These are phyloP conservation scores for Yueomyces sinensis DNA, from an alignment of 805 yeast genomes.

Conservation along the genomic window DNA sequence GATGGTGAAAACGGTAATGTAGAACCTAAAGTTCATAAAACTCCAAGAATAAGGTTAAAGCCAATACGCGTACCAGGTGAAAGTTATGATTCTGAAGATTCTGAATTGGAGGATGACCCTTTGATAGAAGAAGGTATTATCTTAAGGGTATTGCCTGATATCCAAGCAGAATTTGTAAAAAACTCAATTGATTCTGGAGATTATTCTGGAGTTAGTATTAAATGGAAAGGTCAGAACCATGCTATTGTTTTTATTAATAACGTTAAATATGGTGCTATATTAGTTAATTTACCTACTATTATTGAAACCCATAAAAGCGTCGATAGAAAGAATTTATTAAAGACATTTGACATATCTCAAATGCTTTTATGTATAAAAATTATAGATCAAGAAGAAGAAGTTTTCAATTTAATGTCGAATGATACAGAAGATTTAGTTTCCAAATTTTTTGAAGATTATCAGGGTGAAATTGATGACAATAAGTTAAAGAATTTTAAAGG, in stretches of 20 bases:
- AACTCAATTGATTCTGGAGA: constrained; percentile 71
- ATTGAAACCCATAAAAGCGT: constrained; percentile 80
- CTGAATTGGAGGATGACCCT: constrained; percentile 92
- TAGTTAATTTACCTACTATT: constrained; percentile 82
- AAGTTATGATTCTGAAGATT: constrained; percentile 94
- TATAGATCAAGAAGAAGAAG: constrained; percentile 34
- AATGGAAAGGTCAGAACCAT: constrained; percentile 71
- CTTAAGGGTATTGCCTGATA: constrained; percentile 50
- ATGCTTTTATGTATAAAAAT: constrained; percentile 62
- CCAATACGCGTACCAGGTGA: constrained; percentile 74
- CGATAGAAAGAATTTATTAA: constrained; percentile 74
- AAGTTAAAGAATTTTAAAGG: constrained; percentile 14
- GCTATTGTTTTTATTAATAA: constrained; percentile 68
- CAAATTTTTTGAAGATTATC: constrained; percentile 18
- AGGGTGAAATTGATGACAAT: constrained; percentile 17
- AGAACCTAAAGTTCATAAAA: constrained; percentile 16
- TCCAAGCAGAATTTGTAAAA: constrained; percentile 47
- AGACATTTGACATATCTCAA: constrained; percentile 76
- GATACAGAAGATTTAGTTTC: constrained; percentile 29
- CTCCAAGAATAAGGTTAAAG: constrained; percentile 38
- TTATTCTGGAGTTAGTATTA: constrained; percentile 53
- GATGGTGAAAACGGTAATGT: constrained; percentile 17
- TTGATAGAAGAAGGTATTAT: constrained; percentile 76
- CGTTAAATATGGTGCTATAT: constrained; percentile 62
- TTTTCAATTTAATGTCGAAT: constrained; percentile 28